Evolutionary conservation across 2,329 filamentous ascomycete genomes (phyloP), one percentile per base, ranked within the genome.

Genomic region (Cryphonectria naterciae): DNA sequence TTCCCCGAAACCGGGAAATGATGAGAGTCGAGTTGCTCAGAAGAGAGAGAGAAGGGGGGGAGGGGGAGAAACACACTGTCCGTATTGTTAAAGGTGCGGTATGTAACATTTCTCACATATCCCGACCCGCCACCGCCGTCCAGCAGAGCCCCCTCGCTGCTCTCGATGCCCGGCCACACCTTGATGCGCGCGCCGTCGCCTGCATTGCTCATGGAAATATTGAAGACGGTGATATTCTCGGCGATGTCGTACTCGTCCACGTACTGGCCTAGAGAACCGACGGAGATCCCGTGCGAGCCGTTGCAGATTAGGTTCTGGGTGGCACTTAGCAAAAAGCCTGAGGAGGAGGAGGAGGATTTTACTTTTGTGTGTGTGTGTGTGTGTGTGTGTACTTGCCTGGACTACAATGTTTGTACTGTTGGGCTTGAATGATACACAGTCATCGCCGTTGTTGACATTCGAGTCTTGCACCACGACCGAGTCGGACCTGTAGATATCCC

Each of bases 361-460:
- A 39, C 22, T 3, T 49, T 1, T 49, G 87, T 89, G 79, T 88
- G 90, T 25, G 5, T 25, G 90, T 25, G 5, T 25, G n/a, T n/a
- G n/a, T 49, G 87, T 89, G 79, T 88, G 90, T 25, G 5, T 25
- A 63, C 67, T 62, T 56, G 46, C 88, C 76, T 90, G 87, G 1
- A 90, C 86, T 6, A 90, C 75, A 22, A 90, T 86, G 70, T 89
- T 83, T 28, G 86, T 89, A 74, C 83, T 86, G 77, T 90, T 91
- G 10, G 88, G 88, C 77, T 90, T 91, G 83, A 90, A 90, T 1
- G 86, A 86, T 17, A 91, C 86, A 66, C 88, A 91, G 76, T 91
- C 83, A 74, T 89, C 87, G n/a, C 86, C 86, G 69, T 88, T 88
- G 76, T 87, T 82, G 73, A 89, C 85, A 22, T 85, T 76, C 1